Base-by-base conservation (phyloP, 148 eudicot genomes). In the Heliamphora exappendiculata region DNA sequence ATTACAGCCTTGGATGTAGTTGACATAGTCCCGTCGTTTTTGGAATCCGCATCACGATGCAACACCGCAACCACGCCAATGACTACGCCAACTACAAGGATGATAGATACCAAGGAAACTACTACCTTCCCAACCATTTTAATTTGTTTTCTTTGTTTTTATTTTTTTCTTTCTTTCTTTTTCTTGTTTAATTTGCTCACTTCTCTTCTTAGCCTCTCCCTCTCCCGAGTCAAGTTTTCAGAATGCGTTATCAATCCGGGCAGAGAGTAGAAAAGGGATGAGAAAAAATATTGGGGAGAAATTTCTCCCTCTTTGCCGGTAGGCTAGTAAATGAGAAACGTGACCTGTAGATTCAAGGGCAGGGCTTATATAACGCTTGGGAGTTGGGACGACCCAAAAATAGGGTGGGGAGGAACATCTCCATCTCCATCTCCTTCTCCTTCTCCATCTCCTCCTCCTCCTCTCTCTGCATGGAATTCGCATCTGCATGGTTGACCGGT, bases 11-110 rank as follows among this genome's bases (percentile, higher is more conserved):
- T 87, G 80, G 78, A 78, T 10, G 91, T 74, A 37, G 81, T 20
- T 0, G 84, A 67, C 20, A 80, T 22, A 34, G 73, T 79, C 29
- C 60, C 66, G 0, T 60, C 79, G 8, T 55, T 71, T 2, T 66
- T 34, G 72, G 33, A 22, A 2, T 64, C 70, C 1, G 68, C 72
- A 20, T 11, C 17, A 3, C 22, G 71, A 6, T 83, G 79, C n/a
- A 87, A 72, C 7, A 80, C 80, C 0, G 64, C 87, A 17, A 84
- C 87, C 33, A 84, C 87, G 11, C 89, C 89, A 17, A 84, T 45
- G 24, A 87, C 67, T 41, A 87, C 83, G 1, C 90, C 92, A 11
- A 89, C 86, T 62, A 89, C 84, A 58, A 85, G 81, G 11, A 89
- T 65, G 20, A 89, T 51, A 47, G 92, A 87, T 50, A 84, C 79